Percentiles rank a stretch among this genome's conserved stretches.
These are phyloP conservation scores for Trichosanthes truncata DNA, from an alignment of 306 rosid species.

Conservation along the genomic window DNA sequence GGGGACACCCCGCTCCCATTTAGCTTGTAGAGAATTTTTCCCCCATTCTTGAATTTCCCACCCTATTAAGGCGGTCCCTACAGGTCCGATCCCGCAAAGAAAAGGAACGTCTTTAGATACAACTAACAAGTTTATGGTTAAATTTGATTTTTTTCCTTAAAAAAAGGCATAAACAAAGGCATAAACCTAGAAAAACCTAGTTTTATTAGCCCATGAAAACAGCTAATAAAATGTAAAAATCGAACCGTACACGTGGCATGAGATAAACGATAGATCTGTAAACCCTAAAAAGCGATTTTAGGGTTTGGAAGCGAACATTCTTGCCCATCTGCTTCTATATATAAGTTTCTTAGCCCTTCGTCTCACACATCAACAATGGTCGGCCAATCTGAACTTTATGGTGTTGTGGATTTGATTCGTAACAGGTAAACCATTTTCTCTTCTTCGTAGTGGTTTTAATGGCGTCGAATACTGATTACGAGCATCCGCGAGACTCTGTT, in stretches of 20 bases:
- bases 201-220: neutral
- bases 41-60: too few relatives aligned
- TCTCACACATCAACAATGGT: neutral
- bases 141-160: too few relatives aligned
- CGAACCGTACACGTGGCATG: neutral
- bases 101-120: too few relatives aligned
- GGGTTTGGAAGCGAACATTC: neutral
- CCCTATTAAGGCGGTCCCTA: too few relatives aligned
- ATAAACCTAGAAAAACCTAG: neutral
- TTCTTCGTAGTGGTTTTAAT: neutral
- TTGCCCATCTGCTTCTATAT: neutral
- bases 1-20: too few relatives aligned
- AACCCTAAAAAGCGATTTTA: neutral
- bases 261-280: neutral
- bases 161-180: too few relatives aligned
- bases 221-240: neutral
- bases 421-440: neutral
- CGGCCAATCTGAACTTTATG: neutral
- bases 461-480: slow-evolving; percentile 7
- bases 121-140: too few relatives aligned
- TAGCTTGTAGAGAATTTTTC: too few relatives aligned
- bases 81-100: too few relatives aligned
- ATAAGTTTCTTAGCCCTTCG: neutral
- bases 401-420: neutral
- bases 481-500: neutral